These are phyloP conservation scores for Parsonsia alboflavescens DNA, from an alignment of 257 asterid genomes.

Conservation along the genomic window DNA sequence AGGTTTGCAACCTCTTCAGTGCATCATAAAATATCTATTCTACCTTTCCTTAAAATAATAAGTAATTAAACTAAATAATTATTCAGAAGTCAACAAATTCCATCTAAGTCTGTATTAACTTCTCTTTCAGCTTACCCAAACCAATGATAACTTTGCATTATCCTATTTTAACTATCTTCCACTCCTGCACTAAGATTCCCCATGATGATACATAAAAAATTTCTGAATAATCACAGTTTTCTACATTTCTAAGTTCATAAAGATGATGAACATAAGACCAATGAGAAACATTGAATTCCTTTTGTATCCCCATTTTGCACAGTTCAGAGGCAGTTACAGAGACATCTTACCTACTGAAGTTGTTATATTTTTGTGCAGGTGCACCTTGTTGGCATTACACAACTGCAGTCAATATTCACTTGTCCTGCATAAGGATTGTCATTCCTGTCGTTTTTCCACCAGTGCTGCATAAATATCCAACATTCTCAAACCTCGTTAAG, in stretches of 20 bases:
- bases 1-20: not conserved
- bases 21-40: not conserved
- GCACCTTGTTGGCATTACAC: not conserved
- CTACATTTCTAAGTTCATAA: too few species aligned
- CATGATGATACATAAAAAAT: too few species aligned
- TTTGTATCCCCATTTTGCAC: not conserved
- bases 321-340: not conserved
- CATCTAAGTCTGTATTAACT: not conserved
- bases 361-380: not conserved
- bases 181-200: not conserved
- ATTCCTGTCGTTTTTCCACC: not conserved
- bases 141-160: not conserved
- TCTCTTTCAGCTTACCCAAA: not conserved
- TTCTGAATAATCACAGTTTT: not conserved
- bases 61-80: too few species aligned
- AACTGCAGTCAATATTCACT: not conserved
- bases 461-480: not conserved
- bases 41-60: not conserved
- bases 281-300: not conserved
- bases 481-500: not conserved
- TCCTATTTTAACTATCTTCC: not conserved
- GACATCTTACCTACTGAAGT: not conserved
- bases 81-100: not conserved
- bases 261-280: not conserved
- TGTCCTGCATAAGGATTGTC: not conserved